Evolutionary conservation across 1,284 basidiomycete genomes (phyloP), one percentile per base, ranked within the genome.

Genomic region (Meripilus lineatus): DNA sequence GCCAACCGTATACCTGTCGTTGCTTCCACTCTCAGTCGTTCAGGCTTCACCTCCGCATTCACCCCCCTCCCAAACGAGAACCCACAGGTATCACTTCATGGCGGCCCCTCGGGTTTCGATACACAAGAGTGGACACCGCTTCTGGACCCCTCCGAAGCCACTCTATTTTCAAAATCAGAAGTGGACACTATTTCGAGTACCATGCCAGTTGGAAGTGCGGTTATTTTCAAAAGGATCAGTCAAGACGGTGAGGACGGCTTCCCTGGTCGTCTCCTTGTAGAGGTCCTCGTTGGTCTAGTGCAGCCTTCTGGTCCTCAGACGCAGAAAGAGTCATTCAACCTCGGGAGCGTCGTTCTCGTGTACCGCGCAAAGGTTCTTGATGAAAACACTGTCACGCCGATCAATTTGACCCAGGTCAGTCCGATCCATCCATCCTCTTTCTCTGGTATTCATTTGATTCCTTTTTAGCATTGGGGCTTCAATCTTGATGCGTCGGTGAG

Each of bases 401-500:
- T 87, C 46, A 88, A 89, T 55, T 58, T 87, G 11, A 86, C 84
- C 4, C 83, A 86, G 71, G 83, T 83, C 50, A 34, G 59, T 24
- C 11, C 10, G 10, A 20, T 24, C 37, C 17, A 10, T 33, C 32
- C 6, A 7, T n/a, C 32, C 28, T 10, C 8, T 35, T 21, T 10
- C 17, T 23, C 35, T 17, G 17, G 39, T 23, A 28, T 35, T 32
- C 39, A 36, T 20, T 10, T 13, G 34, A 36, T 17, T 36, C 18
- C 8, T 10, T 36, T 32, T 20, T 32, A 86, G 81, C 84, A 87
- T 57, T 87, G 84, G 84, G 85, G 84, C 24, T 88, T 87, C 70
- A 87, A 88, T 55, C 73, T 88, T 10, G 79, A 84, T 36, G 83
- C 81, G 1, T 84, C 81, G 50, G 63, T 83, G 26, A 58, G 70